Evolutionary conservation across 2,329 filamentous ascomycete species (phyloP).

Genomic region (Epichloe baconii): DNA sequence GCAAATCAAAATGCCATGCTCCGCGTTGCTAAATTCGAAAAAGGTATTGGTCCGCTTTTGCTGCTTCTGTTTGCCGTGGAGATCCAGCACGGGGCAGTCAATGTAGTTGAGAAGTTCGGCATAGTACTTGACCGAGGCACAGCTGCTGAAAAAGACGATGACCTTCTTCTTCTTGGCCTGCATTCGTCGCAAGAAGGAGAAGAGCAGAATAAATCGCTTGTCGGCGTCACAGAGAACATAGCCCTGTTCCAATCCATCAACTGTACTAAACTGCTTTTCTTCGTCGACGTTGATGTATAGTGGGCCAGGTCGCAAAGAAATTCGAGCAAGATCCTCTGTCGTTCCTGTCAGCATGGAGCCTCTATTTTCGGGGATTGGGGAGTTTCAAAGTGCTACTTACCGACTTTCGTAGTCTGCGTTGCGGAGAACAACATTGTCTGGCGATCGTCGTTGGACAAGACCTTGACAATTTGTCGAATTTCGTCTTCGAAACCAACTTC

Average conservation of each 20-base stretch:
- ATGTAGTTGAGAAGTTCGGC: slow-evolving; percentile 95
- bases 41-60: slow-evolving; percentile 98
- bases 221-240: slow-evolving; percentile 91
- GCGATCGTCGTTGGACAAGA: slow-evolving; percentile 71
- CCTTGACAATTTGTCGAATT: slow-evolving; percentile 93
- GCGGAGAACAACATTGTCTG: slow-evolving; percentile 99
- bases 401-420: slow-evolving; percentile 93
- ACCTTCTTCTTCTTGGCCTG: slow-evolving; percentile 85
- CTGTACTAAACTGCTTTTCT: slow-evolving; percentile 77
- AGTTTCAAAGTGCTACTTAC: slow-evolving; percentile 9
- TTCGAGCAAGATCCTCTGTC: slow-evolving; percentile 75
- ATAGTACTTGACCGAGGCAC: slow-evolving; percentile 91
- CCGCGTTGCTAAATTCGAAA: slow-evolving; percentile 76
- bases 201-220: slow-evolving; percentile 84
- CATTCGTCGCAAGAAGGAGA: slow-evolving; percentile 77
- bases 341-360: neutral
- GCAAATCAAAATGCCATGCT: slow-evolving; percentile 79
- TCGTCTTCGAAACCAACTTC: slow-evolving; percentile 98
- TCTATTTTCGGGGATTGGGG: neutral
- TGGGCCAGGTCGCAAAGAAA: slow-evolving; percentile 81
- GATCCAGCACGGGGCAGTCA: slow-evolving; percentile 73
- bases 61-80: slow-evolving; percentile 96
- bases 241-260: slow-evolving; percentile 87
- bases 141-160: slow-evolving; percentile 90
- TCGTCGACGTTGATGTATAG: slow-evolving; percentile 97